phyloP scores from a whole-genome alignment of 306 rosid species.

The Prunus padus region DNA sequence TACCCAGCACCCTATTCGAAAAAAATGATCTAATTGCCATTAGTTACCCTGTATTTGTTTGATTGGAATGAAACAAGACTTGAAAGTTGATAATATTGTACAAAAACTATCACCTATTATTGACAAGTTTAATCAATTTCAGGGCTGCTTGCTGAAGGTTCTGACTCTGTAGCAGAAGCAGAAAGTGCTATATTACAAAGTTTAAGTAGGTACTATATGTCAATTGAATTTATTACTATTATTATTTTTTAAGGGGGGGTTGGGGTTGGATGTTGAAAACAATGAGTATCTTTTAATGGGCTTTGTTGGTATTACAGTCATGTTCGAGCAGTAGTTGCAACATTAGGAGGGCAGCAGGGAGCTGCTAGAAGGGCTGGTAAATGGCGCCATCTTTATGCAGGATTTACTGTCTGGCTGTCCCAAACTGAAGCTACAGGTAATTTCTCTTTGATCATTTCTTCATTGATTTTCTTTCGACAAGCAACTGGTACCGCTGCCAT shows the following conservation, averaged over 20 bases:
- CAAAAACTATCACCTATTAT: slow-evolving; percentile 12
- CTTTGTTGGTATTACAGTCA: slow-evolving; percentile 50
- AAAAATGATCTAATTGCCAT: slow-evolving; percentile 5
- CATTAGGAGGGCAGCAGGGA: slow-evolving; percentile 75
- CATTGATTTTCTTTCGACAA: slow-evolving; percentile 7
- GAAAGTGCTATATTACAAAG: slow-evolving; percentile 80
- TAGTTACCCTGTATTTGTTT: not conserved
- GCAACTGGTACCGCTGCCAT: slow-evolving; percentile 2
- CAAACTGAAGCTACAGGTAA: slow-evolving; percentile 75
- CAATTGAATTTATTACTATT: slow-evolving; percentile 1
- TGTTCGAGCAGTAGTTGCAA: slow-evolving; percentile 71
- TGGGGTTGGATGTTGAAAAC: not conserved
- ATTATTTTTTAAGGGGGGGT: too few species aligned
- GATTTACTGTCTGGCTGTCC: slow-evolving; percentile 89
- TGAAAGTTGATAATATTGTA: not conserved
- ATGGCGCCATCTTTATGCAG: slow-evolving; percentile 85
- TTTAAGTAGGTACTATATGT: slow-evolving; percentile 70
- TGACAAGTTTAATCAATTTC: slow-evolving; percentile 50
- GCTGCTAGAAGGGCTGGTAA: slow-evolving; percentile 59
- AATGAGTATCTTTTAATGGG: slow-evolving; percentile 6
- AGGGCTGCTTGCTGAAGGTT: slow-evolving; percentile 81
- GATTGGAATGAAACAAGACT: slow-evolving; percentile 1
- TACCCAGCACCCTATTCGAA: not conserved
- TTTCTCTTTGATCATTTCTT: slow-evolving; percentile 17
- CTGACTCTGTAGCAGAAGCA: slow-evolving; percentile 68